These are phyloP conservation scores for Penicillium polonicum DNA, from an alignment of 2,329 filamentous ascomycete genomes.

Conservation along the genomic window DNA sequence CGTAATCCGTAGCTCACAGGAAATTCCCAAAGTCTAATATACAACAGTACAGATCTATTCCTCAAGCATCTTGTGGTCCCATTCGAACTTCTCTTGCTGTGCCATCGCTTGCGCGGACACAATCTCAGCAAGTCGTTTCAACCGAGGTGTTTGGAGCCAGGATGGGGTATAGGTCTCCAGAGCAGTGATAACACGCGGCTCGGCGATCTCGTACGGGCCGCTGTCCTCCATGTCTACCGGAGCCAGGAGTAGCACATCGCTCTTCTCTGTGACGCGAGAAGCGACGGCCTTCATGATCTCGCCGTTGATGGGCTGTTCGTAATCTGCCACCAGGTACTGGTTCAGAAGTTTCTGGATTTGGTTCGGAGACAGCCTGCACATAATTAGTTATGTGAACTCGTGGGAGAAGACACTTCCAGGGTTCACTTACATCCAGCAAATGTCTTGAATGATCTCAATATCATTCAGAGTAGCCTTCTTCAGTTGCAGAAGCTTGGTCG, in stretches of 20 bases:
- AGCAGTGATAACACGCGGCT: constrained; percentile 91
- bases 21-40: constrained; percentile 28
- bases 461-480: constrained; percentile 99
- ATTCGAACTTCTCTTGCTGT: constrained; percentile 81
- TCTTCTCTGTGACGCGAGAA: constrained; percentile 95
- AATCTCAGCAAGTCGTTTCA: constrained; percentile 97
- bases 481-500: constrained; percentile 93
- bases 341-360: constrained; percentile 99
- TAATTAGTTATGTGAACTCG: neutral
- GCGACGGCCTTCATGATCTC: constrained; percentile 99
- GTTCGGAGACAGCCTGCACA: constrained; percentile 81
- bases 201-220: constrained; percentile 96
- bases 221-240: constrained; percentile 99
- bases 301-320: constrained; percentile 98
- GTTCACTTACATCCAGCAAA: constrained; percentile 95
- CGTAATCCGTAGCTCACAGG: constrained; percentile 29
- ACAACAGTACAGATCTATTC: constrained; percentile 27
- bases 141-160: constrained; percentile 91
- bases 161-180: constrained; percentile 97
- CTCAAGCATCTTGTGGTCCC: constrained; percentile 30
- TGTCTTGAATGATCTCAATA: constrained; percentile 99
- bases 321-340: constrained; percentile 97
- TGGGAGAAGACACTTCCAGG: neutral
- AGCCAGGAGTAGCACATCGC: constrained; percentile 86
- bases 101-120: constrained; percentile 95